These are phyloP conservation scores for Cytidiella melzeri DNA, from an alignment of 768 basidiomycete species.

Conservation along the genomic window DNA sequence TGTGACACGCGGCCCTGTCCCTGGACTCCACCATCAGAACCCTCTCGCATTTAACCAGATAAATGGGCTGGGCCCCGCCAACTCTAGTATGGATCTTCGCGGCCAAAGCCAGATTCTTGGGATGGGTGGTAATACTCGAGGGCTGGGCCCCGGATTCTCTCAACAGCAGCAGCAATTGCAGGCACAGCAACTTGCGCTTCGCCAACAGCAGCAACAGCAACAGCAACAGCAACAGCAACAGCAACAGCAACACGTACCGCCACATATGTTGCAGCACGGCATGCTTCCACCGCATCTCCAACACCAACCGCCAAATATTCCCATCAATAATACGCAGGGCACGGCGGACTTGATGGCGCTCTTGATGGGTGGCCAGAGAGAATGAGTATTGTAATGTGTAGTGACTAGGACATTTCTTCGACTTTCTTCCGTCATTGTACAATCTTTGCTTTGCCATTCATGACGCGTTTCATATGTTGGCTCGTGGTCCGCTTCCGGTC, in stretches of 20 bases:
- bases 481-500: not conserved
- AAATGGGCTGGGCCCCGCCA: constrained; percentile 46
- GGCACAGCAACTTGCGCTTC: constrained; percentile 39
- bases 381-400: constrained; percentile 33
- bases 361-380: constrained; percentile 73
- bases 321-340: constrained; percentile 45
- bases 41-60: constrained; percentile 28
- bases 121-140: constrained; percentile 36
- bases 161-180: constrained; percentile 39
- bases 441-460: not conserved
- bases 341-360: constrained; percentile 79
- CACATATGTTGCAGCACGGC: constrained; percentile 44
- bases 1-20: constrained; percentile 44
- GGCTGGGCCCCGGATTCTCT: constrained; percentile 44
- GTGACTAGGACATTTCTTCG: not conserved
- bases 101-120: constrained; percentile 39
- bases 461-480: not conserved
- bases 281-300: constrained; percentile 46
- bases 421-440: not conserved
- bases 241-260: constrained; percentile 53
- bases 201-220: constrained; percentile 38
- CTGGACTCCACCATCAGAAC: constrained; percentile 40
- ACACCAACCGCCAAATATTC: constrained; percentile 53
- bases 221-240: constrained; percentile 35
- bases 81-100: constrained; percentile 54